phyloP scores from a whole-genome alignment of 2,329 filamentous ascomycete species.

The Monosporascus sp. region DNA sequence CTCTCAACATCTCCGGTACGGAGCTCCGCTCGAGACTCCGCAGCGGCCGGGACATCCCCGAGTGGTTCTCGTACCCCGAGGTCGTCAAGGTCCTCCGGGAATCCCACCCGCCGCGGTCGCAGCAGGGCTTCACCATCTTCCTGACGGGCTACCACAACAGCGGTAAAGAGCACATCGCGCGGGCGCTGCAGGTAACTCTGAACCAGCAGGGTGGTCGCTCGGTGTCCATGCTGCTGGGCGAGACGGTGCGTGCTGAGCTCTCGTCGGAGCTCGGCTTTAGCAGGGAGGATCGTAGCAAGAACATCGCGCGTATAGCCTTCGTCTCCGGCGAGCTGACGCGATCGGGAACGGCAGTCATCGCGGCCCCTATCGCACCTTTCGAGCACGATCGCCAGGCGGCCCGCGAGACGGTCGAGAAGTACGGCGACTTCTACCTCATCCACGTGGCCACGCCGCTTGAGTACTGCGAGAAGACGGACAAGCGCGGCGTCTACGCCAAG shows the following conservation, averaged over 20 bases:
- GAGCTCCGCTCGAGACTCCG: constrained; percentile 90
- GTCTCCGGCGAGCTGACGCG: constrained; percentile 92
- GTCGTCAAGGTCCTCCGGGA: constrained; percentile 94
- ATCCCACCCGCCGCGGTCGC: constrained; percentile 84
- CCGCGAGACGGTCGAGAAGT: constrained; percentile 79
- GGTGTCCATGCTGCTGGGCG: constrained; percentile 89
- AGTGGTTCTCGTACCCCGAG: constrained; percentile 99
- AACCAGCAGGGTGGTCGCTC: constrained; percentile 97
- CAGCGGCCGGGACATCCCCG: constrained; percentile 89
- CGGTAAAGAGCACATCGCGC: constrained; percentile 94
- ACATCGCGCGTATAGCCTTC: constrained; percentile 94
- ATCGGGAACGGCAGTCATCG: constrained; percentile 89
- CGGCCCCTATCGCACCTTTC: constrained; percentile 92
- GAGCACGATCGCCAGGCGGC: constrained; percentile 72
- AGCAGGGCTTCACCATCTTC: constrained; percentile 98
- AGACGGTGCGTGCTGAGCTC: constrained; percentile 89
- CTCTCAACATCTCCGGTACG: constrained; percentile 79
- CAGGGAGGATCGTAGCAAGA: constrained; percentile 84
- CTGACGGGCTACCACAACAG: constrained; percentile 94
- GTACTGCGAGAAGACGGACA: constrained; percentile 92
- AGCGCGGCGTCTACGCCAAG: constrained; percentile 79
- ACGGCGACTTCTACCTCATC: constrained; percentile 87
- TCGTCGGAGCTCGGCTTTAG: constrained; percentile 95
- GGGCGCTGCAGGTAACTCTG: constrained; percentile 90
- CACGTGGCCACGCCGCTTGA: constrained; percentile 92